phyloP scores from a whole-genome alignment of 441 rosid species.

The Gossypium davidsonii region DNA sequence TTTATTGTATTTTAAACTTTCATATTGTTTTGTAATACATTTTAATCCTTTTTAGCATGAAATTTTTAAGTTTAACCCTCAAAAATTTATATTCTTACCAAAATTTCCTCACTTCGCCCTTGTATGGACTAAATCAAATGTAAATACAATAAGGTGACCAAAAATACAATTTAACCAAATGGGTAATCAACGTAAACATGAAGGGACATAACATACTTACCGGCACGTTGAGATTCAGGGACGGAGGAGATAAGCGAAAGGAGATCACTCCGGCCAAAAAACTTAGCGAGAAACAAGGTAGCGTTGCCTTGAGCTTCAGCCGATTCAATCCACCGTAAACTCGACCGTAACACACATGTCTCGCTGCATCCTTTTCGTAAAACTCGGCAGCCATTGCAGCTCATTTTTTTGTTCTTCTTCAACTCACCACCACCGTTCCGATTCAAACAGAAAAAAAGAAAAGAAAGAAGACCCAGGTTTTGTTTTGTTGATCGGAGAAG shows the following conservation, averaged over 20 bases:
- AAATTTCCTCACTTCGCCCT: too few species aligned
- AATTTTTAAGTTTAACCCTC: too few species aligned
- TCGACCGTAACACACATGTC: conserved; percentile 34
- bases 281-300: conserved; percentile 45
- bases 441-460: not conserved
- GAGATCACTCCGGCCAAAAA: conserved; percentile 51
- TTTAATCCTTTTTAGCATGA: too few species aligned
- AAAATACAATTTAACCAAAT: too few species aligned
- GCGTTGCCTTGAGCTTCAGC: conserved; percentile 45
- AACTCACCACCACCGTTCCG: not conserved
- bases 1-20: too few species aligned
- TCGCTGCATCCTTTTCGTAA: conserved; percentile 49
- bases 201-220: conserved; percentile 8
- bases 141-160: too few species aligned
- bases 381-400: conserved; percentile 53
- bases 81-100: too few species aligned
- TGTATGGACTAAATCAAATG: too few species aligned
- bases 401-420: conserved; percentile 19
- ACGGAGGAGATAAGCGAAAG: conserved; percentile 37
- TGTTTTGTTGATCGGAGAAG: not conserved
- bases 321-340: conserved; percentile 36
- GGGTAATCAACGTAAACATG: too few species aligned
- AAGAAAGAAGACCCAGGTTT: not conserved
- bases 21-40: too few species aligned
- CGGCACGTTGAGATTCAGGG: conserved; percentile 33